Evolutionary conservation across 176 grass and related monocot species (phyloP).

Genomic region (Elaeis guineensis): DNA sequence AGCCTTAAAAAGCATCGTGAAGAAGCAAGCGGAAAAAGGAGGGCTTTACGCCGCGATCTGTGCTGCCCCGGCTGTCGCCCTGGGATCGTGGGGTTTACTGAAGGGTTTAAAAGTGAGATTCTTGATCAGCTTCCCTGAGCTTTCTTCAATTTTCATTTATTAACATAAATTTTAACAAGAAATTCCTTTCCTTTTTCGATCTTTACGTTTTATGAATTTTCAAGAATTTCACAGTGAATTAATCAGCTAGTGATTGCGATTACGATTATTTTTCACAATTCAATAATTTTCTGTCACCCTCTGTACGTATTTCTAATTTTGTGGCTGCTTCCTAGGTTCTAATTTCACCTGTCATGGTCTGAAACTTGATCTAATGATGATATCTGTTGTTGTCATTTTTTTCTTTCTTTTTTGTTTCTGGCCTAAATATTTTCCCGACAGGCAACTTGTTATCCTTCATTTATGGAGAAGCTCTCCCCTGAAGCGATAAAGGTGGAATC

Average conservation of each 20-base stretch:
- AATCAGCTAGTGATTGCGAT: too few species aligned
- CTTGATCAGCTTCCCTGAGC: background rate
- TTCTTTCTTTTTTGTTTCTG: background rate
- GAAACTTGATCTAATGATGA: background rate
- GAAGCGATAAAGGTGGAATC: slow-evolving; percentile 43
- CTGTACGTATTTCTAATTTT: background rate
- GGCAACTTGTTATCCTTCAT: slow-evolving; percentile 60
- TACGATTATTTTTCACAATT: too few species aligned
- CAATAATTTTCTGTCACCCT: too few species aligned
- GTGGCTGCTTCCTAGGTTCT: background rate
- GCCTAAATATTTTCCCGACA: slow-evolving; percentile 6
- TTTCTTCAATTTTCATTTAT: too few species aligned
- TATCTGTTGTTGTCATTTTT: background rate
- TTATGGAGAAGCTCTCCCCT: slow-evolving; percentile 38
- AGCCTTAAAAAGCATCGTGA: slow-evolving; percentile 64
- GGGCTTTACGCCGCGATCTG: slow-evolving; percentile 72
- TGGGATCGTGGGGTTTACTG: slow-evolving; percentile 79
- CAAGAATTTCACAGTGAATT: too few species aligned
- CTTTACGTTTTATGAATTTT: too few species aligned
- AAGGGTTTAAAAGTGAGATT: slow-evolving; percentile 67
- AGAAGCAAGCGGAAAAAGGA: slow-evolving; percentile 59
- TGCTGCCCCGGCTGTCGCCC: slow-evolving; percentile 44
- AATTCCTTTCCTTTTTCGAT: background rate
- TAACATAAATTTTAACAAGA: too few species aligned
- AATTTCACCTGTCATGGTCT: background rate